These are phyloP conservation scores for Carex scoparia DNA, from an alignment of 176 grass and related monocot genomes.

Conservation along the genomic window DNA sequence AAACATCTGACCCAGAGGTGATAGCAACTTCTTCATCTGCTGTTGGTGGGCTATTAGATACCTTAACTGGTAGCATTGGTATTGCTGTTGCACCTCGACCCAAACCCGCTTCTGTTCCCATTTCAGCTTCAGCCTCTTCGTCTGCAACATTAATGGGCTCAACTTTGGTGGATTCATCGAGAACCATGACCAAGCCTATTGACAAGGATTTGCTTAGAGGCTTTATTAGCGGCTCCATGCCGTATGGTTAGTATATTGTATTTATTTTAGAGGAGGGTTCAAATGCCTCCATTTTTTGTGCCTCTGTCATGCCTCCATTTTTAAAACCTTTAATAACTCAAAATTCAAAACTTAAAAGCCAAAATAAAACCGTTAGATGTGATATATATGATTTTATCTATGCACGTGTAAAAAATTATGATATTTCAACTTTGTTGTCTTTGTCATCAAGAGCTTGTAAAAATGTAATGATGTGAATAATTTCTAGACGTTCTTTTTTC, in stretches of 20 bases:
- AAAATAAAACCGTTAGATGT: too few species aligned
- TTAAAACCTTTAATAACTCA: too few species aligned
- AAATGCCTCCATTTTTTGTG: too few species aligned
- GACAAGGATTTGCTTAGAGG: constrained; percentile 64
- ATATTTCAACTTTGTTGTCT: too few species aligned
- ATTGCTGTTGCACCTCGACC: constrained; percentile 52
- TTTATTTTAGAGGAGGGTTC: background rate
- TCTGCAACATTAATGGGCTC: constrained; percentile 47
- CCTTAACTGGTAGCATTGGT: constrained; percentile 92
- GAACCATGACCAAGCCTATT: constrained; percentile 57
- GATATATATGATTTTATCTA: too few species aligned
- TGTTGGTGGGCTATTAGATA: constrained; percentile 88
- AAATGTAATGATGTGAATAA: too few species aligned
- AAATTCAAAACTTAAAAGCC: too few species aligned
- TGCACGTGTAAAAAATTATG: too few species aligned
- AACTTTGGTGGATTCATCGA: constrained; percentile 50
- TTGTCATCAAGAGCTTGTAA: too few species aligned
- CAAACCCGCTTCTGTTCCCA: constrained; percentile 60
- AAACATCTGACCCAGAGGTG: constrained; percentile 67
- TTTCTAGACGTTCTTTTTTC: too few species aligned
- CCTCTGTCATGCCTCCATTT: too few species aligned
- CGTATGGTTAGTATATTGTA: constrained; percentile 65
- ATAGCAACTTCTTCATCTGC: constrained; percentile 40
- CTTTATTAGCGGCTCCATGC: constrained; percentile 82
- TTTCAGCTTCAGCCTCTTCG: constrained; percentile 50